Evolutionary conservation across 1,284 basidiomycete genomes (phyloP), one percentile per base, ranked within the genome.

Genomic region (Rhodotorula sp.): DNA sequence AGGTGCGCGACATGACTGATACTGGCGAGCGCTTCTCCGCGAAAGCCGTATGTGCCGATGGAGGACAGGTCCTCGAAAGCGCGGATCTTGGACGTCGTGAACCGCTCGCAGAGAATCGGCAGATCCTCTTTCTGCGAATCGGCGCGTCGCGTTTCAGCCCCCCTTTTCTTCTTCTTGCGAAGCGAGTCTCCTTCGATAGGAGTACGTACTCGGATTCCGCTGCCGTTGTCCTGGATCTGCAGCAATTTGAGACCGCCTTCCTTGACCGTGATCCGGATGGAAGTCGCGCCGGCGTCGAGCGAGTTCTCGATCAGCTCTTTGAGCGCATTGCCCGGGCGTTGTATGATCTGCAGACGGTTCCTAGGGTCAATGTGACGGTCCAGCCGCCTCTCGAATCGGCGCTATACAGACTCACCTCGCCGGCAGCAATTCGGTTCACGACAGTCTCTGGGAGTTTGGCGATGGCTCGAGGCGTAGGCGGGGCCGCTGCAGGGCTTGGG

Each of bases 291-390:
- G 0, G 97, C 97, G 82, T 99, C 97, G 47, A 99, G 85, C 28
- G 90, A 87, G 79, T 99, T 99, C 82, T 99, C 97, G 31, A 99
- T 84, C 2, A 99, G 85, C 81, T 99, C 97, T 81, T 99, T 99
- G 72, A 99, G 85, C 1, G 97, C 97, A 75, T 95, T 98, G 15
- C 92, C 88, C 0, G 97, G 97, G 47, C 97, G 84, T 71, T 98
- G 95, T 72, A 99, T 98, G 79, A 99, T 95, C 93, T 97, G 78
- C 23, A 6, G 18, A n/a, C 7, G 5, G 15, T n/a, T 7, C 19
- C 18, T 15, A 10, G 26, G 7, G 31, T 16, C 15, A 3, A n/a
- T 52, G 34, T 26, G 43, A 21, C 7, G 8, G 28, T 14, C 8
- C 19, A n/a, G 18, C 15, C 45, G 10, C 31, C 18, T 34, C 18